These are phyloP conservation scores for Ganoderma lingzhi DNA, from an alignment of 1,284 basidiomycete species.

Conservation along the genomic window DNA sequence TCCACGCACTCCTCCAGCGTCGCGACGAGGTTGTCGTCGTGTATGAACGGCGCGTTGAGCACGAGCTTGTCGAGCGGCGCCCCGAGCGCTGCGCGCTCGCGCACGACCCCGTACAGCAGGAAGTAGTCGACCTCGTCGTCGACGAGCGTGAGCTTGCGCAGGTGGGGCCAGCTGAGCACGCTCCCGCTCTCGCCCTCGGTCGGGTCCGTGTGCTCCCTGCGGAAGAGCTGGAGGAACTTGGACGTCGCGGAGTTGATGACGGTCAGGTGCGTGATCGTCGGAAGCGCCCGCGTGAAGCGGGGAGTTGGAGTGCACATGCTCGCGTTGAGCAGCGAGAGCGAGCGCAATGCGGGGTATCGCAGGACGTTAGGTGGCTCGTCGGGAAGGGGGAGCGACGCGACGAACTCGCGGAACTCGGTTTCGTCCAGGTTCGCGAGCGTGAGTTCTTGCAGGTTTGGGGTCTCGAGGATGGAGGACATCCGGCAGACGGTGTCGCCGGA, in stretches of 20 bases:
- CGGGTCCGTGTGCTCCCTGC: constrained; percentile 30
- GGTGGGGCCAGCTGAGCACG: constrained; percentile 32
- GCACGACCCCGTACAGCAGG: constrained; percentile 34
- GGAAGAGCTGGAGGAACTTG: constrained; percentile 38
- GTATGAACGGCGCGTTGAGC: constrained; percentile 38
- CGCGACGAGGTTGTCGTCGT: constrained; percentile 30
- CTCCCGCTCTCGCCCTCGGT: constrained; percentile 1
- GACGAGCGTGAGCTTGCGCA: constrained; percentile 36
- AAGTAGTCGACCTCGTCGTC: constrained; percentile 39
- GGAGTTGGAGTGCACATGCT: constrained; percentile 34
- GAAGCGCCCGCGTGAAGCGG: constrained; percentile 37
- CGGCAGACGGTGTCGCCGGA: constrained; percentile 40
- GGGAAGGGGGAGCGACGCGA: constrained; percentile 32
- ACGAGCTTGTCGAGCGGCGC: constrained; percentile 35
- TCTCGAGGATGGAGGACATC: constrained; percentile 37
- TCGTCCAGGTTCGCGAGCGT: constrained; percentile 41
- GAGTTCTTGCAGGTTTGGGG: constrained; percentile 35
- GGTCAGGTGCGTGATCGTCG: constrained; percentile 36
- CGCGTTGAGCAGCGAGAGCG: constrained; percentile 36
- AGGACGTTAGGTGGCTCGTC: neutral
- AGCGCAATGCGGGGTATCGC: constrained; percentile 32
- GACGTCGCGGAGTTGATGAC: constrained; percentile 39
- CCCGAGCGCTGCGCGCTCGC: constrained; percentile 32
- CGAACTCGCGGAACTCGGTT: constrained; percentile 41
- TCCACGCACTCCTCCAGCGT: constrained; percentile 36